Percentiles rank a stretch among this genome's conserved stretches.
These are phyloP conservation scores for Venturia carpophila DNA, from an alignment of 2,329 filamentous ascomycete species.

Conservation along the genomic window DNA sequence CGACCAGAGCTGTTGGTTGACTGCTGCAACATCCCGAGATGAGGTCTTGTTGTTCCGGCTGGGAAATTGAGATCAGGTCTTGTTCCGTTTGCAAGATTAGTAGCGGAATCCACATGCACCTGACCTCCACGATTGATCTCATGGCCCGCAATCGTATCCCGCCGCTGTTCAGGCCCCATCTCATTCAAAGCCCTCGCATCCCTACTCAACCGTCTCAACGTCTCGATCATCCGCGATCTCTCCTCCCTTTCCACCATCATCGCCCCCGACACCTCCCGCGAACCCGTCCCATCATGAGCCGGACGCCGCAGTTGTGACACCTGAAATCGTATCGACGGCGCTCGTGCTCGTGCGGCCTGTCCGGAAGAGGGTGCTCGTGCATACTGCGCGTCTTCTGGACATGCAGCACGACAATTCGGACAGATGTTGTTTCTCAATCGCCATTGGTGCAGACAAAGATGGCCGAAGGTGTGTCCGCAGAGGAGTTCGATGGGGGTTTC, in stretches of 20 bases:
- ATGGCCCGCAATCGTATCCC: background rate
- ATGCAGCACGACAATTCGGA: constrained; percentile 7
- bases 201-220: background rate
- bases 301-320: background rate
- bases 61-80: too few species aligned
- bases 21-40: too few species aligned
- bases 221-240: background rate
- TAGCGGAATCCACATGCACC: background rate
- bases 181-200: background rate
- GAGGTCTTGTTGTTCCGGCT: too few species aligned
- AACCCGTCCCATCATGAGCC: background rate
- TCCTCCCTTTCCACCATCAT: background rate
- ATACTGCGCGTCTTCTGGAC: background rate
- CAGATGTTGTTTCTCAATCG: background rate
- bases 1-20: too few species aligned
- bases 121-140: background rate
- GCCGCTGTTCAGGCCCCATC: background rate
- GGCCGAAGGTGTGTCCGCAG: background rate
- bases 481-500: constrained; percentile 6
- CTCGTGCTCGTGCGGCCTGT: too few species aligned
- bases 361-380: background rate
- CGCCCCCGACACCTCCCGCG: background rate
- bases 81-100: background rate
- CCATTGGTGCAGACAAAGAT: background rate
- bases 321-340: too few species aligned